Evolutionary conservation across 768 basidiomycete genomes (phyloP), one percentile per base, ranked within the genome.

Genomic region (button mushroom (Agaricus bisporus)): DNA sequence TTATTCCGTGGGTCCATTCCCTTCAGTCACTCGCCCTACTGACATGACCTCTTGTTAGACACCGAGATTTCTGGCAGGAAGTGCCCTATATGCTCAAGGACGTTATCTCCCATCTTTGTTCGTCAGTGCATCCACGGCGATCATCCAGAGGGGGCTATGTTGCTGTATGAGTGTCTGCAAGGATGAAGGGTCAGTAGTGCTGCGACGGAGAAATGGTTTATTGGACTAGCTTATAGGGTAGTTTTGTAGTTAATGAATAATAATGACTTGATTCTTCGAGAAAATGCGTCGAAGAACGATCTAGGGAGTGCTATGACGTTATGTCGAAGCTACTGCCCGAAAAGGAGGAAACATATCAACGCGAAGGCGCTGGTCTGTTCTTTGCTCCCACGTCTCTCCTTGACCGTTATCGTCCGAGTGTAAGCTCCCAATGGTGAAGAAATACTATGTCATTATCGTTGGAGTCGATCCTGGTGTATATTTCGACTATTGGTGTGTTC

Each of bases 11-110:
- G 65, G 89, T 78, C 20, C 47, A 36, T 26, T 37, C 9, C 25
- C 18, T 35, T 36, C 38, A 47, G n/a, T 28, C 51, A 46, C 17
- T 12, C 41, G 48, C n/a, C 29, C 45, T 10, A 55, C 49, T 50
- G 41, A 11, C 50, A 60, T 46, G 59, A 55, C 51, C 39, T 41
- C 39, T 45, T 56, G 26, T 12, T 58, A 92, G 89, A 55, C 90
- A 93, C 68, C 87, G 90, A 46, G 88, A 91, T 64, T 93, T 93
- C 68, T 92, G 90, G 90, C 73, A 82, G 65, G 91, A 93, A 68
- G 88, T 92, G 2, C 91, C 91, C 4, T 91, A 89, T 59, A 87
- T 93, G 82, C 66, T 91, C 42, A 76, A 77, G 41, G 91, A 92
- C 60, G 85, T 93, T 20, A 64, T 86, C 48, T 80, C 83, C 18